These are phyloP conservation scores for Psidium friedrichsthalianum DNA, from an alignment of 345 rosid genomes.

Conservation along the genomic window DNA sequence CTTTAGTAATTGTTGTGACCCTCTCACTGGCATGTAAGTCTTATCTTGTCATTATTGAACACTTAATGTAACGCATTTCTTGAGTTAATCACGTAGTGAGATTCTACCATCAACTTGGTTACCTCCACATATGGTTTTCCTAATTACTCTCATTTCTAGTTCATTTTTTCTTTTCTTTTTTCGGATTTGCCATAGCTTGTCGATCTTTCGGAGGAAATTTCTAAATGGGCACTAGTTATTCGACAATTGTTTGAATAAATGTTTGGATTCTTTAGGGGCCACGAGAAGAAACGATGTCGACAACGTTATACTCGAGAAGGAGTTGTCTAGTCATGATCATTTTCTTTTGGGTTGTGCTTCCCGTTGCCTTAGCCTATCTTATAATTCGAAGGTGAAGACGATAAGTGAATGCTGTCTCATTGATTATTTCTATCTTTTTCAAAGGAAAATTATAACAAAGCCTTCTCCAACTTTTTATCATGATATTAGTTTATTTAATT, in stretches of 20 bases:
- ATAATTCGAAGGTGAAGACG: neutral
- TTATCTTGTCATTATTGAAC: neutral
- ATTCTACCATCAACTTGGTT: neutral
- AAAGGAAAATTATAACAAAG: neutral
- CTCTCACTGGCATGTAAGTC: neutral
- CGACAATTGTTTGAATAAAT: neutral
- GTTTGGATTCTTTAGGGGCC: neutral
- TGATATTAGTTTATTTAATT: neutral
- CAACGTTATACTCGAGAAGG: neutral
- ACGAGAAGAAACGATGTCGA: neutral
- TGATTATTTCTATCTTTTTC: neutral
- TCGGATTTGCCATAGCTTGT: neutral
- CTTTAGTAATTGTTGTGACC: neutral
- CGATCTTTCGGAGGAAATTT: neutral
- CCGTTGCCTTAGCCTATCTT: neutral
- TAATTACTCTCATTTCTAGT: neutral
- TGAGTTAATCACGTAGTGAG: neutral
- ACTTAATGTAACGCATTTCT: neutral
- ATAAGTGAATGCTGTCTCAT: neutral
- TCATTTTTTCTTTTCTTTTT: neutral
- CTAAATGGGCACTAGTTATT: neutral
- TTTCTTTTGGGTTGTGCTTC: neutral
- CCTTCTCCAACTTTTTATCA: neutral
- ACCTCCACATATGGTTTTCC: neutral
- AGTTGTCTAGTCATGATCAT: neutral